Evolutionary conservation across 1,284 basidiomycete genomes (phyloP).

Genomic region (Bjerkandera adusta): DNA sequence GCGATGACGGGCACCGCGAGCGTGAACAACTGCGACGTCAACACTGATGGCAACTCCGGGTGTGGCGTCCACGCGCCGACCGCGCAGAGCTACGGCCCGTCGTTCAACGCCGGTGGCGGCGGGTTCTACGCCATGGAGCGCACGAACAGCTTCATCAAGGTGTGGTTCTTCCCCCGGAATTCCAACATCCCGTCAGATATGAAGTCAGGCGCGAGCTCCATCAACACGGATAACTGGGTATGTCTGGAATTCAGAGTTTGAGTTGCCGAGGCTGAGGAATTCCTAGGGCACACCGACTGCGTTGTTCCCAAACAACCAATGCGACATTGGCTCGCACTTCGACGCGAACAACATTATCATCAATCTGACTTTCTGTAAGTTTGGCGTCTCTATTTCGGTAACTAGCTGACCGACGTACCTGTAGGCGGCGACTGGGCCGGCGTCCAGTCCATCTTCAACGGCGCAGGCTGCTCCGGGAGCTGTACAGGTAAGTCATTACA

Average conservation of each 20-base stretch:
- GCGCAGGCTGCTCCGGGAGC: slow-evolving; percentile 46
- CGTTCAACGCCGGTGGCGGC: slow-evolving; percentile 58
- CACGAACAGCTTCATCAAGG: slow-evolving; percentile 39
- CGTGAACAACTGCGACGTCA: slow-evolving; percentile 48
- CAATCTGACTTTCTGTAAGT: slow-evolving; percentile 38
- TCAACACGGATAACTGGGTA: slow-evolving; percentile 46
- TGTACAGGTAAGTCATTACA: slow-evolving; percentile 42
- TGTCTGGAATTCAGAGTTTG: slow-evolving; percentile 12
- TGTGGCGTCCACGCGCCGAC: slow-evolving; percentile 55
- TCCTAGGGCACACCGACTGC: slow-evolving; percentile 52
- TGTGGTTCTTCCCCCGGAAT: slow-evolving; percentile 52
- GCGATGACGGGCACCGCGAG: slow-evolving; percentile 22
- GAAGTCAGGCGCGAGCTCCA: slow-evolving; percentile 31
- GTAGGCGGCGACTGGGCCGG: slow-evolving; percentile 58
- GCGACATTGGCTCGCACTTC: slow-evolving; percentile 50
- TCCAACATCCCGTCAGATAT: slow-evolving; percentile 41
- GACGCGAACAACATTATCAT: slow-evolving; percentile 61
- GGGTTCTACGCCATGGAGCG: slow-evolving; percentile 57
- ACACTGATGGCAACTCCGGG: slow-evolving; percentile 56
- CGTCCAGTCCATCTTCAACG: slow-evolving; percentile 34
- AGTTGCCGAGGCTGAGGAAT: background rate
- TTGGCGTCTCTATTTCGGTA: background rate
- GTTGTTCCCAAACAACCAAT: slow-evolving; percentile 52
- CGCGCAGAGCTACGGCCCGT: slow-evolving; percentile 49
- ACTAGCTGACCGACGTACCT: background rate